phyloP scores from a whole-genome alignment of 305 asterid genomes.

The Solanum aculeatissimum region DNA sequence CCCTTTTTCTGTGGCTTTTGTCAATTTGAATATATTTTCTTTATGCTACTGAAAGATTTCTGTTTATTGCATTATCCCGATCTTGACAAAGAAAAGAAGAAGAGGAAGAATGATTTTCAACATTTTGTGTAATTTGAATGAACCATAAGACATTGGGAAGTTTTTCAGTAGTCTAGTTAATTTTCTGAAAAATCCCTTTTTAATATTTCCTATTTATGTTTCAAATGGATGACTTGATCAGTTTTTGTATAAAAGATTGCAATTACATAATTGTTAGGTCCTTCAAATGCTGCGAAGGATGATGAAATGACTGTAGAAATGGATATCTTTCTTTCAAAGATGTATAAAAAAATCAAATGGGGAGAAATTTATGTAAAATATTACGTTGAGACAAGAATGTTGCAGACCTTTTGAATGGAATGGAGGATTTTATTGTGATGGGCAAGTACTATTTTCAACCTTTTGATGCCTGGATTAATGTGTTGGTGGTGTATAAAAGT shows the following conservation, averaged over 20 bases:
- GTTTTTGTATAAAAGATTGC: neutral
- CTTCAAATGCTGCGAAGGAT: neutral
- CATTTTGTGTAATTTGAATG: neutral
- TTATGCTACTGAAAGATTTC: neutral
- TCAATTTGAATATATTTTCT: neutral
- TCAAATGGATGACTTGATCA: neutral
- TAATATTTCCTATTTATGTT: neutral
- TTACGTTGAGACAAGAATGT: neutral
- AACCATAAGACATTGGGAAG: neutral
- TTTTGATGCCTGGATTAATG: neutral
- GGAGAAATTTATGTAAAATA: neutral
- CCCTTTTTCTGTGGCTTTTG: neutral
- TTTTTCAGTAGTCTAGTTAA: neutral
- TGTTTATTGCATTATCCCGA: neutral
- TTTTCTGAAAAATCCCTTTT: neutral
- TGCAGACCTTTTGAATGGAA: neutral
- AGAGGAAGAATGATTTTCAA: neutral
- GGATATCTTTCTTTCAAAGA: neutral
- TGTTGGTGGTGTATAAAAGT: neutral
- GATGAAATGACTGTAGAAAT: neutral
- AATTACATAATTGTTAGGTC: neutral
- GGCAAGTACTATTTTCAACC: neutral
- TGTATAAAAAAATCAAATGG: neutral
- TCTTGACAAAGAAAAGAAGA: neutral
- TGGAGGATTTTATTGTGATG: neutral